Base-by-base conservation (phyloP, 805 yeast species). In the Candida vartiovaarae region DNA sequence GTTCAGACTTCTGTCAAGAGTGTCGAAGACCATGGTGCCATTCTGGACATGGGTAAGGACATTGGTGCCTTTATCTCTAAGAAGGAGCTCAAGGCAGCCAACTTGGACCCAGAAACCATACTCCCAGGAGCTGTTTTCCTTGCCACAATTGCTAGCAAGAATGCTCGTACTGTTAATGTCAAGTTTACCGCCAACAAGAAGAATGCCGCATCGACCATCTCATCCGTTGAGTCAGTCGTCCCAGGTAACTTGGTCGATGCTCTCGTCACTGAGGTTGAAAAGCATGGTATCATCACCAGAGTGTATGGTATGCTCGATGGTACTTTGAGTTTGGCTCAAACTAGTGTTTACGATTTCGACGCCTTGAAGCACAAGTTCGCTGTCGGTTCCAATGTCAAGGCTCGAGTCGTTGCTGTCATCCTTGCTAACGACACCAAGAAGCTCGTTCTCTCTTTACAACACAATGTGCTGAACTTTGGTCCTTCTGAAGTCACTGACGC, bases 11-110 rank as follows among this genome's bases (percentile, higher is more conserved):
- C 86, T 3, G 79, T 93, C 24, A 74, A 71, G 48, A 82, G 95
- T 38, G 65, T 86, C 25, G 98, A 93, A 71, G 99, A 93, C 61
- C 96, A 88, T 61, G 99, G 99, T 65, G 75, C 80, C 25, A 76
- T 86, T 44, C 65, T 91, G 36, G 83, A 82, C 53, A 62, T 84
- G 34, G 97, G 97, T 31, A 59, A 72, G 40, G 75, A 71, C 5
- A 45, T 74, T 7, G 66, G 78, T 28, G 96, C 95, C 1, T 90
- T 91, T 62, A 68, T 90, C 39, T 74, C 95, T 2, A 80, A 76
- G 50, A 83, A 82, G 51, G 91, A 83, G 45, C 63, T 84, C 40
- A 60, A 62, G 33, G 56, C 60, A 32, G 68, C 72, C 11, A 66
- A 59, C 5, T 42, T 68, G 27, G 61, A 66, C 8, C 47, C 66